phyloP scores from a whole-genome alignment of 2,329 filamentous ascomycete species.

The Fonsecaea erecta region DNA sequence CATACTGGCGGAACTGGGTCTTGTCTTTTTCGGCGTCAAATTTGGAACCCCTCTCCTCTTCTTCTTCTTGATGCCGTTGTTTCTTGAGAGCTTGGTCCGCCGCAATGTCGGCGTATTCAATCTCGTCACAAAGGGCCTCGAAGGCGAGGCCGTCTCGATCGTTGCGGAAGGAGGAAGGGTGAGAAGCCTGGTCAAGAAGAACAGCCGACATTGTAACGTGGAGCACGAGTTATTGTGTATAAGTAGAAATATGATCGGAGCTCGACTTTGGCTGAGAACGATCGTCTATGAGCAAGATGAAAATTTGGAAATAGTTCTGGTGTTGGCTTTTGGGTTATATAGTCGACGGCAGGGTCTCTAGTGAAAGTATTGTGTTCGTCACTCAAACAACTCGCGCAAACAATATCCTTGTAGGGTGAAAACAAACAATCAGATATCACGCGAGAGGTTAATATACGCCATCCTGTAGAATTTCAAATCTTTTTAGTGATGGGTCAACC shows the following conservation, averaged over 20 bases:
- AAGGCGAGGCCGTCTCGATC: slow-evolving; percentile 61
- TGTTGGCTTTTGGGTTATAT: neutral
- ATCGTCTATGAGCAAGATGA: neutral
- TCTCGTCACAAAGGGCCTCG: slow-evolving; percentile 62
- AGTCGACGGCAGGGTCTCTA: neutral
- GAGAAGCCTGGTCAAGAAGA: slow-evolving; percentile 29
- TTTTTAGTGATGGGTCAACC: neutral
- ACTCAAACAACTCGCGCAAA: neutral
- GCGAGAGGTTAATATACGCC: neutral
- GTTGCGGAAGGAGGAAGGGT: slow-evolving; percentile 38
- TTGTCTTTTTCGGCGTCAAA: slow-evolving; percentile 80
- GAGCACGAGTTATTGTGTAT: neutral
- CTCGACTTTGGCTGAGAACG: neutral
- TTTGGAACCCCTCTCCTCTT: slow-evolving; percentile 62
- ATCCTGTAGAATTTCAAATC: neutral
- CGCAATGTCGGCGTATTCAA: slow-evolving; percentile 65
- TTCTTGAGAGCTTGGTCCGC: slow-evolving; percentile 60
- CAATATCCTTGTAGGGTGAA: neutral
- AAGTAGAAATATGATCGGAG: neutral
- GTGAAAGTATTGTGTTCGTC: neutral
- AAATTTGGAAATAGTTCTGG: neutral
- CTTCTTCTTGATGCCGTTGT: slow-evolving; percentile 37
- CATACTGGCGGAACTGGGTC: slow-evolving; percentile 79
- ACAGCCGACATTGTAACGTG: slow-evolving; percentile 27
- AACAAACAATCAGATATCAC: neutral